Conservation (phyloP, 352 stramenopile genomes). For the Globisporangium barbulae region DNA sequence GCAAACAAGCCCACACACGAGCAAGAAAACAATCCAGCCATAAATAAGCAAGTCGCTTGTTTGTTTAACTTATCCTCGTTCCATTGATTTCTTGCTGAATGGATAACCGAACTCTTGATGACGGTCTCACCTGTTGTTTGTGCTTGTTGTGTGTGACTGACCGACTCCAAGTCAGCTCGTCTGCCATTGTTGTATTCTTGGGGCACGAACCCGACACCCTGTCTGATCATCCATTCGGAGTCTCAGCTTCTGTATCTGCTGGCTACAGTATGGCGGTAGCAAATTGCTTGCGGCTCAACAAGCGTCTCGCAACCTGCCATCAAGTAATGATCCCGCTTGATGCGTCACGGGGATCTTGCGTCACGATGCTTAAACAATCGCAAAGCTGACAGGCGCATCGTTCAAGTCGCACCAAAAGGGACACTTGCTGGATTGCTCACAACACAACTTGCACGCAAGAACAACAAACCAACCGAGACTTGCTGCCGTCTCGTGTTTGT, state of each 20-base stretch:
- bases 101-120: not conserved
- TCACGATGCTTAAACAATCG: not conserved
- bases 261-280: too few relatives aligned
- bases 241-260: not conserved
- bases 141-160: not conserved
- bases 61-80: not conserved
- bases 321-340: too few relatives aligned
- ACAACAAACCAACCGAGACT: not conserved
- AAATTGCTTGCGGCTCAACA: not conserved
- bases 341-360: not conserved
- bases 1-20: not conserved
- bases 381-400: not conserved
- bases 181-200: not conserved
- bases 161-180: not conserved
- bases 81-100: not conserved
- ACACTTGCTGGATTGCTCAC: not conserved
- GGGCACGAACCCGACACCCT: not conserved
- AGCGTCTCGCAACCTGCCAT: not conserved
- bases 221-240: not conserved
- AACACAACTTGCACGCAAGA: not conserved
- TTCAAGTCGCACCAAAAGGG: not conserved
- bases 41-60: not conserved
- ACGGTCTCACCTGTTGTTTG: not conserved
- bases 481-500: not conserved
- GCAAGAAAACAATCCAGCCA: not conserved